Evolutionary conservation across 2,329 filamentous ascomycete genomes (phyloP), one percentile per base, ranked within the genome.

Genomic region (Elsinoe ampelina): DNA sequence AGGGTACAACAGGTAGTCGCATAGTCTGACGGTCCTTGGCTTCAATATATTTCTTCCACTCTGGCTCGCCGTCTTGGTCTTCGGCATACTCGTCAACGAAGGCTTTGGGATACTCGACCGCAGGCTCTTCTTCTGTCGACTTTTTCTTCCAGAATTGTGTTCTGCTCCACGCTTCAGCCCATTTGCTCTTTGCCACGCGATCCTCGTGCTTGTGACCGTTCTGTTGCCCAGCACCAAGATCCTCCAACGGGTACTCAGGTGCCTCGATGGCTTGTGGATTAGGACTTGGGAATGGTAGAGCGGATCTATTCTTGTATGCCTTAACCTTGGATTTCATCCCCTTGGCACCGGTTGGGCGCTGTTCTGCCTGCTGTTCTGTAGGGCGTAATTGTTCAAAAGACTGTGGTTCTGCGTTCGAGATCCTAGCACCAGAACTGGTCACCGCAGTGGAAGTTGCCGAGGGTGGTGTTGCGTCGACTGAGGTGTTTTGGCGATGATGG

Each of bases 11-110:
- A 0, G 89, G 83, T 8, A 96, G 73, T 47, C 85, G 83, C 73
- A 95, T 90, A 0, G 87, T 95, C 15, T 92, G 89, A 36, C 93
- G 85, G 60, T 96, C 84, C 57, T 87, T 90, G 58, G 82, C 80
- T 65, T 83, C 85, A 52, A 97, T 75, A 72, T 91, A 96, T 59
- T 84, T 86, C 64, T 84, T 83, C 93, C 93, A 98, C 43, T 81
- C 73, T 0, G 87, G 83, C 50, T 82, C 79, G 7, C 78, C 79
- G 42, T 84, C 80, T 10, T 82, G 77, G 57, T 84, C 77, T 26
- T 85, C 80, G 35, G 79, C 74, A 61, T 80, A 81, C 1, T 85
- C 78, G 34, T 80, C 69, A 60, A 87, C 81, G 65, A 80, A 83
- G 0, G 86, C 82, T 2, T 74, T 59, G 0, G 82, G 80, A 64